Base-by-base conservation (phyloP, 495 filamentous ascomycete genomes). In the Penicillium macrosclerotiorum region DNA sequence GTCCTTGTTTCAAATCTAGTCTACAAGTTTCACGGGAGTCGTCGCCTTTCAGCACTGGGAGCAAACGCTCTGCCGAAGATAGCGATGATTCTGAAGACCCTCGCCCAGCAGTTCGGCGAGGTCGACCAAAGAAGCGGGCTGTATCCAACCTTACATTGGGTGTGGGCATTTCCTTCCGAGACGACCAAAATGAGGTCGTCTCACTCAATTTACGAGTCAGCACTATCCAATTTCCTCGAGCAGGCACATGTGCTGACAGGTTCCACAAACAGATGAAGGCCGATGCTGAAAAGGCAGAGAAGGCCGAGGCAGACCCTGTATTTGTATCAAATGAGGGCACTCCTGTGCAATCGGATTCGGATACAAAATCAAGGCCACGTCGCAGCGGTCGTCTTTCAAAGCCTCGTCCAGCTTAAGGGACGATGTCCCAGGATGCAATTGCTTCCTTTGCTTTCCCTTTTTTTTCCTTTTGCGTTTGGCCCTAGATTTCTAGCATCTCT, bases 41-140 rank as follows among this genome's bases (percentile, higher is more conserved):
- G 4, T 75, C 72, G 2, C 72, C 69, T 5, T 70, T 66, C 40
- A 75, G 72, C 41, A 73, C 65, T 0, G 72, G 67, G 11, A 75
- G 72, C 54, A 75, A 75, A 49, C 68, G 72, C n/a, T 75, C 72
- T 8, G 72, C 72, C 1, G 69, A 75, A 33, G 69, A 72, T 30
- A 71, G 61, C 22, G 69, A 72, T n/a, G 57, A 60, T 13, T 70
- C 71, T 5, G 68, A 71, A 6, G 56, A 59, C 27, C 61, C 63
- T 13, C 63, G 55, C 13, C 54, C 63, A 9, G 53, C 62, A 8
- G 40, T 46, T 7, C 59, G 65, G 17, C 71, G 65, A 13, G 54
- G 34, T 3, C 62, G 68, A 22, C 48, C 56, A 8, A 73, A 65
- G 36, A 61, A 62, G 36, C 65, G 69, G 3, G 65, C 71, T 1